Base-by-base conservation (phyloP, 2,329 filamentous ascomycete species). In the Teratosphaeria pseudoeucalypti region DNA sequence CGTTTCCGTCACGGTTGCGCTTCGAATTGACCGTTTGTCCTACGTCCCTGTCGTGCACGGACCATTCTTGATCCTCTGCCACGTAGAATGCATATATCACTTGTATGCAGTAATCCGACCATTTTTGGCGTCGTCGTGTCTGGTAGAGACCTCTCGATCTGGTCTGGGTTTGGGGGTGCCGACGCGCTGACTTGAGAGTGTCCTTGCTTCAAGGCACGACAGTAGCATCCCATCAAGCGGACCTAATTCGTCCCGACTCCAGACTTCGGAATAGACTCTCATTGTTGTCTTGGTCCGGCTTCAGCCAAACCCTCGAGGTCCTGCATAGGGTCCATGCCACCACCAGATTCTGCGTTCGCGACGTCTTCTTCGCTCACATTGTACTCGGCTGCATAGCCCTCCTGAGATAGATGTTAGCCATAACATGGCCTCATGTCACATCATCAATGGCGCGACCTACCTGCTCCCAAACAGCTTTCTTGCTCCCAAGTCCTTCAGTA, bases 401-500 rank as follows among this genome's bases (percentile, higher is more conserved):
- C 95, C 92, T 97, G 67, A 59, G 61, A 58, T 27, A 52, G 1
- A 2, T 11, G 55, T 57, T 34, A 59, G 58, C 34, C 27, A 12
- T n/a, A 19, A 19, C 6, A 14, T 2, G 1, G 6, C 32, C 7
- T 47, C 19, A n/a, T n/a, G n/a, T 19, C 43, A 49, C 1, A 49
- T 1, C 43, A 16, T 19, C 19, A 11, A 19, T n/a, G n/a, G 19
- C 16, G 57, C 27, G 34, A 74, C 82, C 56, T 76, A 96, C 94
- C 86, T 97, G 92, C 74, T 96, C 90, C 95, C 94, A 99, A 55
- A 99, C 81, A 34, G 94, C 95, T 53, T 88, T 96, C 76, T 91
- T 95, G 78, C 90, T 95, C 27, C 92, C 92, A 53, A 99, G 74
- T 0, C 92, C 91, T 72, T 95, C 90, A 57, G 89, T 89, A 56